These are phyloP conservation scores for Blastobotrys malaysiensis DNA, from an alignment of 1,139 yeast species.

Conservation along the genomic window DNA sequence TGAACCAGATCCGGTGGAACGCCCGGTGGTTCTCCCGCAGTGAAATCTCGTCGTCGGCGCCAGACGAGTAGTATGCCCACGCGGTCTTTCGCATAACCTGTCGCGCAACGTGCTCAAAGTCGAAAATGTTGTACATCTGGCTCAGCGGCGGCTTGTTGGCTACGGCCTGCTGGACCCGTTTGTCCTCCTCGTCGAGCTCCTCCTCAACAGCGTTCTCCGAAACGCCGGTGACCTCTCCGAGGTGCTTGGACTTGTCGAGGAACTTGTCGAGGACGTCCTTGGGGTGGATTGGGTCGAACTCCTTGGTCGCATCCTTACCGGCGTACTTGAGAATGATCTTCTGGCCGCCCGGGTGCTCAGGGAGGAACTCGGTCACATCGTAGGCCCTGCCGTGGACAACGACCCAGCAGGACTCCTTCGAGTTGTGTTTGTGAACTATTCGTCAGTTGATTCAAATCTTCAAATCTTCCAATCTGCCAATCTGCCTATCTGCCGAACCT, in stretches of 20 bases:
- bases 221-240: constrained; percentile 40
- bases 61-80: constrained; percentile 90
- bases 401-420: constrained; percentile 74
- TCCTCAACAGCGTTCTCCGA: constrained; percentile 24
- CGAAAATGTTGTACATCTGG: constrained; percentile 66
- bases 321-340: constrained; percentile 69
- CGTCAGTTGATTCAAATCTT: background rate
- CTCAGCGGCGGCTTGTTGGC: constrained; percentile 57
- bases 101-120: constrained; percentile 81
- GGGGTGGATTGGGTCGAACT: constrained; percentile 84
- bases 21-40: constrained; percentile 86
- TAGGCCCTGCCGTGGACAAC: constrained; percentile 78
- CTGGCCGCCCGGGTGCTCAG: constrained; percentile 87
- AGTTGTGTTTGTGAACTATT: constrained; percentile 58
- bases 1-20: constrained; percentile 78
- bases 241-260: constrained; percentile 40
- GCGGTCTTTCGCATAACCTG: constrained; percentile 70
- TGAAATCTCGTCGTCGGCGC: constrained; percentile 88
- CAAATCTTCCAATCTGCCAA: too few species aligned
- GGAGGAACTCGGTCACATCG: constrained; percentile 72
- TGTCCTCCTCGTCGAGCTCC: constrained; percentile 32
- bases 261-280: constrained; percentile 62
- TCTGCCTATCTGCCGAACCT: too few species aligned
- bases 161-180: constrained; percentile 31
- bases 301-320: constrained; percentile 86